Percentiles rank a stretch among this genome's conserved stretches.
phyloP scores from a whole-genome alignment of 768 basidiomycete species.

The Mycena rosella region DNA sequence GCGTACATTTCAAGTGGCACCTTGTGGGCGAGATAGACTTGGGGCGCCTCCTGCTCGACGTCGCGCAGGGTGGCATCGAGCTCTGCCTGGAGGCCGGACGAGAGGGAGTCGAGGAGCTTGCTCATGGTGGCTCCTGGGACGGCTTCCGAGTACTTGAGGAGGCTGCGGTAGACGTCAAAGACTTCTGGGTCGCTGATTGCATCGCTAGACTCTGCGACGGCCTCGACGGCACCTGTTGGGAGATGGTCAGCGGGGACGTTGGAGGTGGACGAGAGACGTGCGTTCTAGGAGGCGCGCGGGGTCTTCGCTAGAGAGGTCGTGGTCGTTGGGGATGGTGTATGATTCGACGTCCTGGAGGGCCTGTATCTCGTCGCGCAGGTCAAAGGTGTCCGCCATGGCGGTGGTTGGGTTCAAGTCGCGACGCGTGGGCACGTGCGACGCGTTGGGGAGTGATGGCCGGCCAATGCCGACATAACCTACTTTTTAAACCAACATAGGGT shows the following conservation, averaged over 20 bases:
- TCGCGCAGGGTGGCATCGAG: conserved; percentile 80
- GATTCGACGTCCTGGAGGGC: conserved; percentile 68
- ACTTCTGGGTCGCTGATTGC: conserved; percentile 73
- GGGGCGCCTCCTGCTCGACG: conserved; percentile 75
- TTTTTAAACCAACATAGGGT: no score
- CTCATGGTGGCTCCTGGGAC: conserved; percentile 77
- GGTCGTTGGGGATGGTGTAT: conserved; percentile 79
- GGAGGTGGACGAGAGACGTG: conserved; percentile 42
- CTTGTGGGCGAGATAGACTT: conserved; percentile 74
- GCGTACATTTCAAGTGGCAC: conserved; percentile 89
- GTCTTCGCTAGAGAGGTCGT: conserved; percentile 71
- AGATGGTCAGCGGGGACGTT: conserved; percentile 11
- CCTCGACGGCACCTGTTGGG: conserved; percentile 79
- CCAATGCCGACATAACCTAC: no score
- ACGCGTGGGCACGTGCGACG: conserved; percentile 8
- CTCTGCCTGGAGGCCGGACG: conserved; percentile 80
- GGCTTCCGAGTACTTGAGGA: conserved; percentile 80
- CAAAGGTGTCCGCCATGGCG: conserved; percentile 65
- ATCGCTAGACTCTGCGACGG: conserved; percentile 84
- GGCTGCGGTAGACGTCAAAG: conserved; percentile 85
- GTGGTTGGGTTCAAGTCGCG: background rate
- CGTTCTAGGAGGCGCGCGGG: conserved; percentile 71
- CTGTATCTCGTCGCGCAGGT: conserved; percentile 84
- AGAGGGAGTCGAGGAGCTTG: conserved; percentile 90
- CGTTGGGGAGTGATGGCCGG: background rate